Evolutionary conservation across 225 moss, liverwort and hornwort species (phyloP).

Genomic region (Anthoceros angustus): DNA sequence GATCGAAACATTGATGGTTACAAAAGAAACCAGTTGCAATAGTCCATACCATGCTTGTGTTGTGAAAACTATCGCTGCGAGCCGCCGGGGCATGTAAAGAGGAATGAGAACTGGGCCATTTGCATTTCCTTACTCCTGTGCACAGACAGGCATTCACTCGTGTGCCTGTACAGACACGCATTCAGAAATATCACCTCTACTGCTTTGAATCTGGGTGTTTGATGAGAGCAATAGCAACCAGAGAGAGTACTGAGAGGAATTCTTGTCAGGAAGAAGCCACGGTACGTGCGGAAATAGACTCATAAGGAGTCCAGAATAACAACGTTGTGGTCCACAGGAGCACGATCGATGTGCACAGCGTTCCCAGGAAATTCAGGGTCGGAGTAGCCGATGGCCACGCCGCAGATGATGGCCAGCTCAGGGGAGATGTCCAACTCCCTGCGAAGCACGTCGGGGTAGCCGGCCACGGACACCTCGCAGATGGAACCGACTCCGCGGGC

Average conservation of each 20-base stretch:
- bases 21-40: no score
- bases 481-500: slow-evolving; percentile 31
- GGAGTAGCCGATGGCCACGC: slow-evolving; percentile 27
- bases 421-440: slow-evolving; percentile 25
- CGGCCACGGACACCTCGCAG: slow-evolving; percentile 32
- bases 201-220: not conserved
- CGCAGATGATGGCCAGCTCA: slow-evolving; percentile 29
- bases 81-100: no score
- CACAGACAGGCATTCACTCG: not conserved
- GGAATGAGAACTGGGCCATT: no score
- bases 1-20: no score
- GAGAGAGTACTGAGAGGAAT: not conserved
- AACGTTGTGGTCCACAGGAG: slow-evolving; percentile 27
- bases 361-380: slow-evolving; percentile 21
- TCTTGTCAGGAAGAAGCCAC: not conserved
- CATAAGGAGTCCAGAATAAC: slow-evolving; percentile 19
- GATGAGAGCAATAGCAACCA: not conserved
- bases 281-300: not conserved
- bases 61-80: no score
- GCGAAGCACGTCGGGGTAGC: slow-evolving; percentile 25
- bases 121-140: no score
- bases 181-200: not conserved
- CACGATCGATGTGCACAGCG: slow-evolving; percentile 20
- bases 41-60: no score
- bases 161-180: not conserved